These are phyloP conservation scores for Backusella psychrophila DNA, from an alignment of 192 early-diverging fungal species.

Conservation along the genomic window DNA sequence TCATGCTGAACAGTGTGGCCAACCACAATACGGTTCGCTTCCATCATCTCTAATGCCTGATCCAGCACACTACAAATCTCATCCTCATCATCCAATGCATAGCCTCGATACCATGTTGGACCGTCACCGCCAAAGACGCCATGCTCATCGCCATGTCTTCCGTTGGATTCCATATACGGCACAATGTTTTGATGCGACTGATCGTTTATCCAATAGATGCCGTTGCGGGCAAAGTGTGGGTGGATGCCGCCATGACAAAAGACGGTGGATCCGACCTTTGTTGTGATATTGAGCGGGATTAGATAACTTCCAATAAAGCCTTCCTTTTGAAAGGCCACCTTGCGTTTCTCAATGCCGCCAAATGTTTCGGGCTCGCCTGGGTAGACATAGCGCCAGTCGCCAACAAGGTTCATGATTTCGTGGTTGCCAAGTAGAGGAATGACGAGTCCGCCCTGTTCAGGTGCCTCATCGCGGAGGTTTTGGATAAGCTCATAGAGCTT, in stretches of 20 bases:
- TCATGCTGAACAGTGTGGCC: slow-evolving; percentile 65
- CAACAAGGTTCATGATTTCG: slow-evolving; percentile 63
- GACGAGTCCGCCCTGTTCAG: slow-evolving; percentile 45
- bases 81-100: slow-evolving; percentile 49
- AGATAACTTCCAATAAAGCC: slow-evolving; percentile 56
- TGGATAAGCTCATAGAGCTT: slow-evolving; percentile 59
- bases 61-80: slow-evolving; percentile 45
- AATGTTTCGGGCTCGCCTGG: slow-evolving; percentile 52
- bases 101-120: slow-evolving; percentile 57
- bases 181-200: slow-evolving; percentile 33
- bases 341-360: slow-evolving; percentile 43
- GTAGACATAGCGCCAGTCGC: slow-evolving; percentile 60
- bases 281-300: slow-evolving; percentile 41
- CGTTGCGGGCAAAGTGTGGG: slow-evolving; percentile 22
- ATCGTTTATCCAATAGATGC: slow-evolving; percentile 51
- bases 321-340: slow-evolving; percentile 42
- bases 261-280: slow-evolving; percentile 48
- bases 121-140: slow-evolving; percentile 35
- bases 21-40: slow-evolving; percentile 67
- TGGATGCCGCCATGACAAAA: slow-evolving; percentile 65
- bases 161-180: slow-evolving; percentile 20
- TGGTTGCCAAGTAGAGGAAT: slow-evolving; percentile 51
- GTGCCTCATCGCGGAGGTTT: slow-evolving; percentile 56
- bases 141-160: slow-evolving; percentile 18
- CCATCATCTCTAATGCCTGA: slow-evolving; percentile 42